Conservation (phyloP, 225 moss, liverwort and hornwort genomes). For the Lunularia cruciata region DNA sequence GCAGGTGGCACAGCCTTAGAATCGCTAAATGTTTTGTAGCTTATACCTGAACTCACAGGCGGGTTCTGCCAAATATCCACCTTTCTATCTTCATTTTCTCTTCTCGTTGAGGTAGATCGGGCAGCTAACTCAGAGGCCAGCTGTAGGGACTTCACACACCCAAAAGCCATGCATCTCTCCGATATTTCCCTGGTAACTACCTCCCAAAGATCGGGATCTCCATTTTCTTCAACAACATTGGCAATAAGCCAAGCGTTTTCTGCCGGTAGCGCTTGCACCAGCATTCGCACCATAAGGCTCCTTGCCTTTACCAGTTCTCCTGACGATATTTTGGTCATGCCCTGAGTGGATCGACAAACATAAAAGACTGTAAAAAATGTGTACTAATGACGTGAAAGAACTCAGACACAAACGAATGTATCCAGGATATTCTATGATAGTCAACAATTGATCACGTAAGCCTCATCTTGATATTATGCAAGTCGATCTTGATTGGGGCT, state of each 20-base stretch:
- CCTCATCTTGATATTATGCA: too few species aligned
- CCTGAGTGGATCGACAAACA: constrained; percentile 22
- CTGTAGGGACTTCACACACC: constrained; percentile 27
- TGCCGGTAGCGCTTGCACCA: constrained; percentile 33
- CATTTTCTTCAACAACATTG: constrained; percentile 25
- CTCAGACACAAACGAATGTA: too few species aligned
- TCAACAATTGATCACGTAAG: too few species aligned
- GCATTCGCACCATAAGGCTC: constrained; percentile 23
- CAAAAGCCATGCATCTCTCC: constrained; percentile 34
- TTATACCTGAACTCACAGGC: constrained; percentile 9
- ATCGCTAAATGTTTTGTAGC: neutral
- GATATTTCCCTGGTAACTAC: constrained; percentile 23
- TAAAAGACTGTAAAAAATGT: neutral
- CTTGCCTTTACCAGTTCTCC: constrained; percentile 32
- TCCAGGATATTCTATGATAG: too few species aligned
- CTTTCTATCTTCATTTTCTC: neutral
- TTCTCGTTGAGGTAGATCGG: neutral
- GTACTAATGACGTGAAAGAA: too few species aligned
- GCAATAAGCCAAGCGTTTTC: constrained; percentile 38
- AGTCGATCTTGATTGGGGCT: too few species aligned
- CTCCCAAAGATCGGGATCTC: constrained; percentile 21
- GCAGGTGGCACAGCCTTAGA: neutral
- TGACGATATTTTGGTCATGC: constrained; percentile 28
- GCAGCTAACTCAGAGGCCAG: constrained; percentile 15
- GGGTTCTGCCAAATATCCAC: constrained; percentile 25